Evolutionary conservation across 2,329 filamentous ascomycete genomes (phyloP), one percentile per base, ranked within the genome.

Genomic region (Sporothrix globosa): DNA sequence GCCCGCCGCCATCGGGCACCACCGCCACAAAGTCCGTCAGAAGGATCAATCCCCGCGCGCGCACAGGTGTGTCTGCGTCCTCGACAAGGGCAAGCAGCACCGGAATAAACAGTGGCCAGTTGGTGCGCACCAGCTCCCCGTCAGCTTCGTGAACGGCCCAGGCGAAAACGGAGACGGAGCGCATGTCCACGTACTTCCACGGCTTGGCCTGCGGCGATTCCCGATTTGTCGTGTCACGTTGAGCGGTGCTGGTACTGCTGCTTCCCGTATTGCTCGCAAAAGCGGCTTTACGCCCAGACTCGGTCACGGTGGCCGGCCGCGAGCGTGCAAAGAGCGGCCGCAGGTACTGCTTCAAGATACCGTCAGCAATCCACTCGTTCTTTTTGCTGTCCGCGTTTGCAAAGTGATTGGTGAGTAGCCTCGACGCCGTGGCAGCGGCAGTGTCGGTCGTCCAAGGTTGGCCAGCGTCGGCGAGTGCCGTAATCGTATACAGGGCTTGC

Each of bases 91-190:
- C 87, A 5, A 95, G 82, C 3, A 95, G 81, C 0, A 90, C 88
- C 0, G 92, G 92, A 1, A 90, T 85, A 71, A 91, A 86, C 9
- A 92, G 80, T 3, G 88, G 87, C 90, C 91, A 95, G 74, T 88
- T 81, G 13, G 82, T 77, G 73, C 84, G 79, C 11, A 91, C 79
- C 9, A 83, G 76, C 0, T 75, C 46, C 66, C 77, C 74, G 83
- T 87, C 34, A 19, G 86, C 79, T 65, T 80, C 76, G 5, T 76
- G 70, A 3, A 92, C 81, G 1, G 85, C 82, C 90, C 90, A 93
- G n/a, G 79, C 75, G 34, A 92, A 82, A 3, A 90, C 79, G 0
- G 86, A 82, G 17, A 90, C 75, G 1, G 85, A 82, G 71, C 86
- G 84, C 44, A 81, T 77, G 53, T 80, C 79, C 13, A 81, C 79